A percentile compares a stretch with the other conserved stretches of the same genome.
These are phyloP conservation scores for Sclerotiophoma versabilis DNA, from an alignment of 2,329 filamentous ascomycete species.

Conservation along the genomic window DNA sequence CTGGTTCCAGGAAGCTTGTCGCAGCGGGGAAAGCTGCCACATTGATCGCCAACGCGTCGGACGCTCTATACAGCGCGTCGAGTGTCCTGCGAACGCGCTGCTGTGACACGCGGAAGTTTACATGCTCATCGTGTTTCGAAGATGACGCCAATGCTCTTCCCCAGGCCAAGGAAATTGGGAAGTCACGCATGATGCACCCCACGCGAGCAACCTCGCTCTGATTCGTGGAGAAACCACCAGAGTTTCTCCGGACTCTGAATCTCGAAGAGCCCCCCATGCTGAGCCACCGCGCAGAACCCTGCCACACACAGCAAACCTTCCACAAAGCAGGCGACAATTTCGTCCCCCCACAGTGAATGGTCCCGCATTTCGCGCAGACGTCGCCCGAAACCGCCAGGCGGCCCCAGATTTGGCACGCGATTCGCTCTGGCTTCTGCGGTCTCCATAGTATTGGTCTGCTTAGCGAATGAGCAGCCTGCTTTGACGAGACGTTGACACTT, in stretches of 20 bases:
- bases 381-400: conserved; percentile 37
- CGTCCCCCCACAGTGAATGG: conserved; percentile 45
- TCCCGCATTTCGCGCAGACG: conserved; percentile 45
- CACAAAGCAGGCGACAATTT: conserved; percentile 37
- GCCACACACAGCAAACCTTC: conserved; percentile 25
- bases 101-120: conserved; percentile 9
- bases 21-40: conserved; percentile 9
- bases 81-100: conserved; percentile 2
- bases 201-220: conserved; percentile 19
- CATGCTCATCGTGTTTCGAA: conserved; percentile 11
- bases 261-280: conserved; percentile 19
- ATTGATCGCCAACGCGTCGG: conserved; percentile 5
- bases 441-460: conserved; percentile 18
- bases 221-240: conserved; percentile 43
- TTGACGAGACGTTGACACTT: conserved; percentile 32
- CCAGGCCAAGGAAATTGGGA: conserved; percentile 39
- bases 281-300: conserved; percentile 37
- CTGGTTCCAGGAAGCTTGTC: neutral
- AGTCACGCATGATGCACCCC: conserved; percentile 33
- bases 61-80: neutral
- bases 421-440: conserved; percentile 31
- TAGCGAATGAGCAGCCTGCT: conserved; percentile 38
- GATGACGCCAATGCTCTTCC: conserved; percentile 34
- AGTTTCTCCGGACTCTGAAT: conserved; percentile 25
- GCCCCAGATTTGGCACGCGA: conserved; percentile 35